These are phyloP conservation scores for Eucalyptus regnans DNA, from an alignment of 345 rosid genomes.

Conservation along the genomic window DNA sequence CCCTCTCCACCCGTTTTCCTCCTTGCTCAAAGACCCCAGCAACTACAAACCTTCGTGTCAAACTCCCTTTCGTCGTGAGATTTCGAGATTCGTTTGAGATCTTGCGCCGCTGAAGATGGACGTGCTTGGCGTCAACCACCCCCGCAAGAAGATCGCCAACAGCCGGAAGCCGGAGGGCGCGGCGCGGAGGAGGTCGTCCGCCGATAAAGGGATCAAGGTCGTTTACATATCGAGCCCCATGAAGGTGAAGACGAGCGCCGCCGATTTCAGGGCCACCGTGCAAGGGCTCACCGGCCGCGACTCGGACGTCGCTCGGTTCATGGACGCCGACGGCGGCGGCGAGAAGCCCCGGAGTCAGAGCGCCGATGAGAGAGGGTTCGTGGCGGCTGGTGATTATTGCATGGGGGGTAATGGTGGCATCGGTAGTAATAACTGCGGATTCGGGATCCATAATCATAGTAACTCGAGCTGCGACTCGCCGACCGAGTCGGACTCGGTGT, in stretches of 20 bases:
- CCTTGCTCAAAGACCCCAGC: not conserved
- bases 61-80: not conserved
- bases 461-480: not conserved
- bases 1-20: not conserved
- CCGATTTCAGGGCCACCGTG: conserved; percentile 67
- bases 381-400: not conserved
- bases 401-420: not conserved
- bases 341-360: not conserved
- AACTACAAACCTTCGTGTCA: not conserved
- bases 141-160: not conserved
- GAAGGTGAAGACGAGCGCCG: conserved; percentile 62
- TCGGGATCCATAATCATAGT: not conserved
- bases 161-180: not conserved
- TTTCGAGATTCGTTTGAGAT: not conserved
- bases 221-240: conserved; percentile 78
- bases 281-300: conserved; percentile 86
- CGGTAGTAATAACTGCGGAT: not conserved
- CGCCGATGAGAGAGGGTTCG: not conserved
- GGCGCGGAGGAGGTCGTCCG: not conserved
- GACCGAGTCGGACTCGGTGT: not conserved
- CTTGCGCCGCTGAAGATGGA: not conserved
- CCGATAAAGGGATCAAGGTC: conserved; percentile 40
- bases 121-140: not conserved
- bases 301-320: conserved; percentile 36
- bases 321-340: not conserved